phyloP scores from a whole-genome alignment of 148 eudicot genomes.

The Oxyria digyna region DNA sequence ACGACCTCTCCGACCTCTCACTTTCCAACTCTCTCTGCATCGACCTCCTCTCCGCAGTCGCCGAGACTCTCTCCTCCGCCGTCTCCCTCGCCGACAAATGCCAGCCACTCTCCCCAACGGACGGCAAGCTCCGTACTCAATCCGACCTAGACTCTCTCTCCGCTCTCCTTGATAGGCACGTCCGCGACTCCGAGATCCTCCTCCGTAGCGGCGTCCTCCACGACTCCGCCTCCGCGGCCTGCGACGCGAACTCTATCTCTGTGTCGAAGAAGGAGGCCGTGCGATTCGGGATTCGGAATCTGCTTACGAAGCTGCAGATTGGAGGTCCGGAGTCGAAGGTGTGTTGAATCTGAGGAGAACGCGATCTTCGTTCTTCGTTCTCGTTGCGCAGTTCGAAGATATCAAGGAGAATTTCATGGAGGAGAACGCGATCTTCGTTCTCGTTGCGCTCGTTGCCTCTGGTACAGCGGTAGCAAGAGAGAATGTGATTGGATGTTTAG shows the following conservation, averaged over 20 bases:
- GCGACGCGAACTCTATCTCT: not conserved
- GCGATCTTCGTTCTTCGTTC: conserved; percentile 62
- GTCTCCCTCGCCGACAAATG: conserved; percentile 37
- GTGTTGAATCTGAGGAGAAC: conserved; percentile 52
- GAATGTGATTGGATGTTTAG: conserved; percentile 64
- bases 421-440: conserved; percentile 47
- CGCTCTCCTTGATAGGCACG: conserved; percentile 33
- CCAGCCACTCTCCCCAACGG: conserved; percentile 16
- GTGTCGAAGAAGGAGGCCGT: conserved; percentile 24
- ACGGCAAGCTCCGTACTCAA: conserved; percentile 70
- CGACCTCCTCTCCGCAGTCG: conserved; percentile 34
- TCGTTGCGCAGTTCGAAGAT: conserved; percentile 58
- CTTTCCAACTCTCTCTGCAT: conserved; percentile 11
- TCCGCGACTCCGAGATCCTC: conserved; percentile 42
- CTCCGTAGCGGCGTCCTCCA: conserved; percentile 27
- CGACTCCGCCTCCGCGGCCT: conserved; percentile 8
- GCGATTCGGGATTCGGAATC: conserved; percentile 31
- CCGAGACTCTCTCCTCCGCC: conserved; percentile 33
- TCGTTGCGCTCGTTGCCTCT: conserved; percentile 34
- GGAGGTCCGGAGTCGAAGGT: conserved; percentile 40
- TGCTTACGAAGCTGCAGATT: conserved; percentile 68
- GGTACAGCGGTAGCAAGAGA: conserved; percentile 68
- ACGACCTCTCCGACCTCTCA: conserved; percentile 23
- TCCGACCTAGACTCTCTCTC: conserved; percentile 53
- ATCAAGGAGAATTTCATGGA: conserved; percentile 62